phyloP scores from a whole-genome alignment of 2,329 filamentous ascomycete species.

The Lecanoromycetidae sp. region DNA sequence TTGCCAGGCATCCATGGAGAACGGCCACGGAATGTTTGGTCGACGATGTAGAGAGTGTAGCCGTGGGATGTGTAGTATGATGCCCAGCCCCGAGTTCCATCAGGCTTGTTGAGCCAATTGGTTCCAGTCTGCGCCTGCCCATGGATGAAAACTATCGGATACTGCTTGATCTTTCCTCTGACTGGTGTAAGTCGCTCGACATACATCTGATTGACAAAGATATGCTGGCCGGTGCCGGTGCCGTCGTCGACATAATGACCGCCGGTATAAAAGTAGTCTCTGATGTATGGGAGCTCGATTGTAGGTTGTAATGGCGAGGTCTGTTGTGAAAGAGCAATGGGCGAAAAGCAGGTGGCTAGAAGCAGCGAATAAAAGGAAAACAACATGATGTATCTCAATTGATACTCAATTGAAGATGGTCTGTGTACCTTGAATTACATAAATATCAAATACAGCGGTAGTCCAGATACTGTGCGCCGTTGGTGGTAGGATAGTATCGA shows the following conservation, averaged over 20 bases:
- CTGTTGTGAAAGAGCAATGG: no score
- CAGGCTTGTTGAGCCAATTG: conserved; percentile 37
- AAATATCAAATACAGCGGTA: no score
- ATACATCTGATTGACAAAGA: conserved; percentile 24
- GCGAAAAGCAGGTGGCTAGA: no score
- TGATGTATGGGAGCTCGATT: no score
- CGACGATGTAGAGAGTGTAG: conserved; percentile 35
- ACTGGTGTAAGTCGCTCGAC: conserved; percentile 25
- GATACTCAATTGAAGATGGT: no score
- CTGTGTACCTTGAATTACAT: no score
- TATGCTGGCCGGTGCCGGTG: conserved; percentile 10
- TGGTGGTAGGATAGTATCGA: no score
- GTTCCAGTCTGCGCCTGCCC: conserved; percentile 26
- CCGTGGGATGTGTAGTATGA: conserved; percentile 35
- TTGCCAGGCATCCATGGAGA: conserved; percentile 21
- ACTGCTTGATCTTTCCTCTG: conserved; percentile 17
- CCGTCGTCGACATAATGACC: conserved; percentile 21
- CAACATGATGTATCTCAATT: no score
- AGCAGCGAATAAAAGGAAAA: no score
- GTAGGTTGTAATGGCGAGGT: no score
- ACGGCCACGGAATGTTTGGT: conserved; percentile 29
- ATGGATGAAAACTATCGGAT: conserved; percentile 27
- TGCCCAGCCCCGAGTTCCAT: conserved; percentile 37
- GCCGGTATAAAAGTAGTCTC: conserved; percentile 24
- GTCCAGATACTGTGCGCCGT: no score